A percentile compares a stretch with the other conserved stretches of the same genome.
phyloP scores from a whole-genome alignment of 2,329 filamentous ascomycete species.

The Chrysoporthe cubensis region DNA sequence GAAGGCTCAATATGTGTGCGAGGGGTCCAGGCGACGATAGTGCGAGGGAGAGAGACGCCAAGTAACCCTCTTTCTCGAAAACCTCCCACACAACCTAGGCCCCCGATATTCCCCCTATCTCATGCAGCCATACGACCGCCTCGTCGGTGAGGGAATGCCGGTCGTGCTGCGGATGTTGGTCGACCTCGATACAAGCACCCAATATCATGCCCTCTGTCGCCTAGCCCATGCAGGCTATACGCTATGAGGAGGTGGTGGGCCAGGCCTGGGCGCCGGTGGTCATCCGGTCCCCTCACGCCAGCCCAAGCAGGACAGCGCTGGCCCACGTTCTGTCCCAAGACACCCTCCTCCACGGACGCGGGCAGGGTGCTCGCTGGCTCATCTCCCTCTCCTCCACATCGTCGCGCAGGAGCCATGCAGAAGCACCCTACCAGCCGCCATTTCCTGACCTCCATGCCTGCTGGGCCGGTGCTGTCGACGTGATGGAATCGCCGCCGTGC shows the following conservation, averaged over 20 bases:
- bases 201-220: constrained; percentile 4
- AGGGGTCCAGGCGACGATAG: not conserved
- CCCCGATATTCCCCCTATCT: not conserved
- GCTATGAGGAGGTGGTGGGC: constrained; percentile 2
- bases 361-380: not conserved
- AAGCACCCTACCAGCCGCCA: not conserved
- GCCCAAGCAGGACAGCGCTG: constrained; percentile 14
- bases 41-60: not conserved
- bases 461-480: not conserved
- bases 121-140: constrained; percentile 12
- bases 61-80: not conserved
- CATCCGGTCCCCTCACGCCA: constrained; percentile 1
- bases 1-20: not conserved
- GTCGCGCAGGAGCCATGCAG: not conserved
- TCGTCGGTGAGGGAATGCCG: constrained; percentile 2
- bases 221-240: not conserved
- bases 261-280: not conserved
- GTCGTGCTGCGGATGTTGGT: constrained; percentile 15
- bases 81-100: not conserved
- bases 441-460: not conserved
- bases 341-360: constrained; percentile 12
- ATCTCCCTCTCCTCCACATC: not conserved
- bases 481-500: constrained; percentile 9
- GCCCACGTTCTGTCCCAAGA: not conserved
- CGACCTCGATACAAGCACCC: constrained; percentile 2